Evolutionary conservation across 208 protist species (phyloP), one percentile per base, ranked within the genome.

Genomic region (Trypanosomatidae sp.): DNA sequence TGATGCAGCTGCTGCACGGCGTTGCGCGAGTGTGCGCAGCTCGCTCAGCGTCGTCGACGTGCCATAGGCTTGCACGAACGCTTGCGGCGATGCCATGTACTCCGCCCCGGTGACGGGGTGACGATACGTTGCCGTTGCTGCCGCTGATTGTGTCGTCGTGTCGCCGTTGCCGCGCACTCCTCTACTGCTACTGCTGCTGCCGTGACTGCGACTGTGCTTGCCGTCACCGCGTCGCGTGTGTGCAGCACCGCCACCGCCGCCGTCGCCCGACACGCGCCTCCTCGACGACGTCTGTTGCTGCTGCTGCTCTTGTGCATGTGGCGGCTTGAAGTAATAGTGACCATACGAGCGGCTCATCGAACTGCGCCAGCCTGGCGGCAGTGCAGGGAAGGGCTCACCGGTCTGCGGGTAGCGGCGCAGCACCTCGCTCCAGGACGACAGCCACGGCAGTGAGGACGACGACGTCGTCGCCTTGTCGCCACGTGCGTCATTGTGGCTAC

Each of bases 21-120:
- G 52, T 60, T 2, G 41, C 10, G 24, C 7, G 10, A 21, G 33
- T 44, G 26, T 8, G 32, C 44, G 3, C 19, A n/a, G n/a, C n/a
- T n/a, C n/a, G n/a, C n/a, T n/a, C 10, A 10, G 5, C 6, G 37
- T 15, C 6, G 4, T 19, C 8, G 43, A 26, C 8, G 44, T 55
- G 1, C 51, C 56, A 1, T 27, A 33, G 48, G 73, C 65, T 11
- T 45, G 50, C 27, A 92, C 21, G 39, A 92, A 88, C 0, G 77
- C 64, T 42, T 92, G 83, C 15, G 83, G 83, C 0, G 71, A 61
- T 32, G 49, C 83, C 37, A 79, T 77, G 50, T 75, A 85, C 47
- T 75, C 64, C 33, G 64, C 66, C 1, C 38, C 55, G 43, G 78
- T 69, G 2, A 53, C 66, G 13, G 83, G 83, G 21, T 92, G 83